These are phyloP conservation scores for Neolentinus lepideus DNA, from an alignment of 1,284 basidiomycete genomes.

Conservation along the genomic window DNA sequence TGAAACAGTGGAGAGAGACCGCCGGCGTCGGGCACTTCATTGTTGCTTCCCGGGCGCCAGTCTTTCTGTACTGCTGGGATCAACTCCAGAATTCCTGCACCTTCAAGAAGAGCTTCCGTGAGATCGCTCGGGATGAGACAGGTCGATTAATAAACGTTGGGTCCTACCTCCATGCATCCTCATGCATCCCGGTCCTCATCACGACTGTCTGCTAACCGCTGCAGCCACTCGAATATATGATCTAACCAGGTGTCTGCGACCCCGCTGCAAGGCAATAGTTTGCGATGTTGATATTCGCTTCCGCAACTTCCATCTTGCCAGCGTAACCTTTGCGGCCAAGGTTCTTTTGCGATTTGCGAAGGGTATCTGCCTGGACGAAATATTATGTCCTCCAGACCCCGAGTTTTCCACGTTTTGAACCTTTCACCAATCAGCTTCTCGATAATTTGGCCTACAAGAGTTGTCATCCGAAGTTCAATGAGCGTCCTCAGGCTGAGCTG, in stretches of 20 bases:
- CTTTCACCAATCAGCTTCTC: not conserved
- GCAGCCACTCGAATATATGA: slow-evolving; percentile 13
- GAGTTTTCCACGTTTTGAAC: not conserved
- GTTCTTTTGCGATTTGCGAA: not conserved
- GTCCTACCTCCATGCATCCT: slow-evolving; percentile 12
- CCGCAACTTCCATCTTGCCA: not conserved
- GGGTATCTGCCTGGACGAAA: not conserved
- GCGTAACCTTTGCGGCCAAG: not conserved
- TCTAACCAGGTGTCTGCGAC: slow-evolving; percentile 8
- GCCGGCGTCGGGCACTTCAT: slow-evolving; percentile 35
- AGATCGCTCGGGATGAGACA: slow-evolving; percentile 11
- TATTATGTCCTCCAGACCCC: not conserved
- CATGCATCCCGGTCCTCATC: slow-evolving; percentile 12
- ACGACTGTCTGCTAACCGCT: slow-evolving; percentile 9
- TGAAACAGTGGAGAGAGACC: slow-evolving; percentile 34
- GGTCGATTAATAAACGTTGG: slow-evolving; percentile 13
- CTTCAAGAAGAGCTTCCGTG: slow-evolving; percentile 11
- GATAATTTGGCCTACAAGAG: not conserved
- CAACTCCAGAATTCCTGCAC: slow-evolving; percentile 25
- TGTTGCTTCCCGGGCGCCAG: slow-evolving; percentile 39
- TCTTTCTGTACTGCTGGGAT: slow-evolving; percentile 31
- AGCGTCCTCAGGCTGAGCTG: not conserved
- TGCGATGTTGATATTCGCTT: not conserved
- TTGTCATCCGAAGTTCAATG: not conserved
- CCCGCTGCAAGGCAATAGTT: not conserved